phyloP scores from a whole-genome alignment of 164 flowering plant species.

The Dillenia suffruticosa region DNA sequence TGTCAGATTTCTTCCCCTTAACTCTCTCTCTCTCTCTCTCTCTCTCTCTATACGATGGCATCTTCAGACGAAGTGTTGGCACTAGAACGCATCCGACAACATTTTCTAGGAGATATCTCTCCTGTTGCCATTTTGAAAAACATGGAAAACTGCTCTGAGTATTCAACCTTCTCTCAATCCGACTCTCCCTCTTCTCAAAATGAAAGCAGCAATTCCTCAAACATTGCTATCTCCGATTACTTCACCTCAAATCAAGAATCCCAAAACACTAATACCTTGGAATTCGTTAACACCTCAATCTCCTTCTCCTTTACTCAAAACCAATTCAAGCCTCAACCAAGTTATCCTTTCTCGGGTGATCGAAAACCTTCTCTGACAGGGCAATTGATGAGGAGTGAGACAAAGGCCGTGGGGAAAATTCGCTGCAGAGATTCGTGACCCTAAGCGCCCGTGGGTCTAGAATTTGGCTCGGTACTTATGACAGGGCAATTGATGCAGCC shows the following conservation, averaged over 20 bases:
- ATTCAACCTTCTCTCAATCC: not conserved
- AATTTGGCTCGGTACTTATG: slow-evolving; percentile 47
- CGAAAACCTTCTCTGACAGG: slow-evolving; percentile 23
- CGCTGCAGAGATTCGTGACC: slow-evolving; percentile 47
- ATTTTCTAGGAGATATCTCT: slow-evolving; percentile 29
- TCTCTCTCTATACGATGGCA: slow-evolving; percentile 21
- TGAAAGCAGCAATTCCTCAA: not conserved
- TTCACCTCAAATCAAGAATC: not conserved
- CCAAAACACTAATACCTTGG: not conserved
- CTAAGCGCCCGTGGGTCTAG: slow-evolving; percentile 27
- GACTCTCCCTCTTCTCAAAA: not conserved
- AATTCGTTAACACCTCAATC: not conserved
- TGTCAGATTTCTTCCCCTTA: not conserved
- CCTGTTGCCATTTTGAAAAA: slow-evolving; percentile 9
- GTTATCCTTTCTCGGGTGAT: slow-evolving; percentile 10
- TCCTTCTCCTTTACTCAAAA: not conserved
- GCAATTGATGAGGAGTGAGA: slow-evolving; percentile 43
- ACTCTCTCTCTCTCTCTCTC: not conserved
- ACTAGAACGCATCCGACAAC: slow-evolving; percentile 30
- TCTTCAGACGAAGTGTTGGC: slow-evolving; percentile 23
- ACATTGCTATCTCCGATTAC: slow-evolving; percentile 1
- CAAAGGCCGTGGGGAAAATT: slow-evolving; percentile 46
- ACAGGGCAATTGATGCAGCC: slow-evolving; percentile 43
- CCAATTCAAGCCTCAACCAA: not conserved
- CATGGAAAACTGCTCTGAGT: not conserved